Base-by-base conservation (phyloP, 345 rosid genomes). In the Pistacia vera region DNA sequence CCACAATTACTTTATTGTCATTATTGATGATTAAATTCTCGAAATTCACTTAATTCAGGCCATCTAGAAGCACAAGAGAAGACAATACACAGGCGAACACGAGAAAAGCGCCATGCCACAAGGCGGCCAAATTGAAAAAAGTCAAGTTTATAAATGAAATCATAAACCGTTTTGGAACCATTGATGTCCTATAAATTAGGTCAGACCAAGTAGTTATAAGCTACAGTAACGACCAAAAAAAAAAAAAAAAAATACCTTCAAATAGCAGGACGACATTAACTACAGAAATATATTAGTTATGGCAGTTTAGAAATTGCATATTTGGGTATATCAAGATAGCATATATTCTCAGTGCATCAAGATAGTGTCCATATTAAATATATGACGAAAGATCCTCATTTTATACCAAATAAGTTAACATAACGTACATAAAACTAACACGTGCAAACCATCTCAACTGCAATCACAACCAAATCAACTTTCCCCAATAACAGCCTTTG, bases 401-500 rank as follows among this genome's bases (percentile, higher is more conserved):
- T 36, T 35, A 51, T 9, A 61, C 14, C 41, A 7, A 28, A 30
- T 61, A 62, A 18, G 20, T 28, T 25, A 30, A 33, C 18, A 63
- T 49, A 4, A 17, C 10, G 18, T 1, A 59, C 9, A 10, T 18
- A 48, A 30, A 62, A 17, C 17, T 18, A 48, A 25, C 46, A 11
- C 0, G 13, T 5, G 6, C 9, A 18, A 18, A 73, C 48, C 57
- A 59, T 25, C 57, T 41, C 38, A 22, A 22, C 20, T 60, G 16
- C 41, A 71, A 58, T 58, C 68, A 58, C 20, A 71, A 41, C 64
- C 56, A 71, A 58, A 25, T 28, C 22, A 69, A 33, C 3, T 35
- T 13, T 9, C 46, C 9, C 14, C 7, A 17, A 52, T 61, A 46
- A 22, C 35, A 13, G 55, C 35, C 44, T 25, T 68, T 38, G 41